phyloP scores from a whole-genome alignment of 495 filamentous ascomycete genomes.

The Talaromyces nanjingensis region DNA sequence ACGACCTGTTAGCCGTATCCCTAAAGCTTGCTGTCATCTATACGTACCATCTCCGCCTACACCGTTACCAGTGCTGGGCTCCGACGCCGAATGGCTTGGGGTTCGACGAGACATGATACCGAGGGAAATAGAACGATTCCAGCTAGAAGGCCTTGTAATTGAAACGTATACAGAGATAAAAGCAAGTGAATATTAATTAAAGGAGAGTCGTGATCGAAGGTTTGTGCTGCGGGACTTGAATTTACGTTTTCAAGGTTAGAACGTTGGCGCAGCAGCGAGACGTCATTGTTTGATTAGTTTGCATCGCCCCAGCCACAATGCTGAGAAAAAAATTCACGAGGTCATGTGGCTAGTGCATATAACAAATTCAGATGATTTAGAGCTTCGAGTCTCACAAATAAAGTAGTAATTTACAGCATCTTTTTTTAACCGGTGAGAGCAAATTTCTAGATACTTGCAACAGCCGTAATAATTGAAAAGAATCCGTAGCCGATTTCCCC shows the following conservation, averaged over 20 bases:
- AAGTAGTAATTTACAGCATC: conserved; percentile 6
- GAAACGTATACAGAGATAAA: neutral
- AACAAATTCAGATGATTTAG: neutral
- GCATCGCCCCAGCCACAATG: conserved; percentile 6
- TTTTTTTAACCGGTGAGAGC: neutral
- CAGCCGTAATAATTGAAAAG: conserved; percentile 5
- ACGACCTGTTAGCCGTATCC: conserved; percentile 15
- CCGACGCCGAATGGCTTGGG: conserved; percentile 31
- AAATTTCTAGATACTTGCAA: conserved; percentile 6
- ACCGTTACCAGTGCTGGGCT: conserved; percentile 27
- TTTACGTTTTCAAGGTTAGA: conserved; percentile 4
- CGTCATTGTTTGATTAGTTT: conserved; percentile 11
- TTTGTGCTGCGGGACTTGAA: neutral
- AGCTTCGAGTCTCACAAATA: neutral
- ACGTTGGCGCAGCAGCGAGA: conserved; percentile 1
- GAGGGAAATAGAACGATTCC: conserved; percentile 8
- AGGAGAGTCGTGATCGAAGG: neutral
- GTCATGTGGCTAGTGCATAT: conserved; percentile 6
- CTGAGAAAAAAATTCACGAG: neutral
- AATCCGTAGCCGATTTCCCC: conserved; percentile 32
- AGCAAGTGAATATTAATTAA: neutral
- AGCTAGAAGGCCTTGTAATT: neutral
- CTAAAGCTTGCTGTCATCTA: conserved; percentile 11
- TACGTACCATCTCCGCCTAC: conserved; percentile 35
- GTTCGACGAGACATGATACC: conserved; percentile 41